phyloP scores from a whole-genome alignment of 441 rosid species.

The Euphorbia corollata region DNA sequence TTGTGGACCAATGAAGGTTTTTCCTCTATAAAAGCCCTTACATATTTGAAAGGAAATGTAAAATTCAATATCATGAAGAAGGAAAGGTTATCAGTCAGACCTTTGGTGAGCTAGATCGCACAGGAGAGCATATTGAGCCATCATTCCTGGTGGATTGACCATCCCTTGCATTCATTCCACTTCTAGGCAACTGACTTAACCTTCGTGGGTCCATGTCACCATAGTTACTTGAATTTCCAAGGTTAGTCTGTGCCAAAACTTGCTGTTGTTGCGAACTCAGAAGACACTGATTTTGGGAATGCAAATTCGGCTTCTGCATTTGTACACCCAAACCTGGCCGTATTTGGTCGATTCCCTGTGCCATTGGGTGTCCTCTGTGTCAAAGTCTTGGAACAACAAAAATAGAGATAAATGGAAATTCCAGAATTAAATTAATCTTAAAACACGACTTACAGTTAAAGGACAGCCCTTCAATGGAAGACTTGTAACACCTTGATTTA shows the following conservation, averaged over 20 bases:
- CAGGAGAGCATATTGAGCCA: conserved; percentile 50
- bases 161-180: conserved; percentile 43
- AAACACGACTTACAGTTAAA: conserved; percentile 43
- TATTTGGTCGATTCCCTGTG: conserved; percentile 51
- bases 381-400: not conserved
- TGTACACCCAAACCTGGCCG: conserved; percentile 42
- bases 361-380: conserved; percentile 11
- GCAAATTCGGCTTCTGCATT: conserved; percentile 48
- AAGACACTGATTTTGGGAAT: conserved; percentile 43
- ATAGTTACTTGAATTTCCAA: conserved; percentile 37
- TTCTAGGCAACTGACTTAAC: conserved; percentile 39
- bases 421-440: not conserved
- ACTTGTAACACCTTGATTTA: conserved; percentile 45
- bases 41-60: conserved; percentile 26
- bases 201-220: conserved; percentile 49
- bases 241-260: conserved; percentile 44
- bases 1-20: not conserved
- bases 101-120: conserved; percentile 54
- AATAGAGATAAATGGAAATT: conserved; percentile 7
- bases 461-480: conserved; percentile 75
- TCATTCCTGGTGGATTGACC: conserved; percentile 46
- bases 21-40: not conserved
- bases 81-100: conserved; percentile 24
- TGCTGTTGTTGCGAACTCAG: conserved; percentile 56
- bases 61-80: not conserved